Base-by-base conservation (phyloP, 495 filamentous ascomycete genomes). In the Tirmania nivea region DNA sequence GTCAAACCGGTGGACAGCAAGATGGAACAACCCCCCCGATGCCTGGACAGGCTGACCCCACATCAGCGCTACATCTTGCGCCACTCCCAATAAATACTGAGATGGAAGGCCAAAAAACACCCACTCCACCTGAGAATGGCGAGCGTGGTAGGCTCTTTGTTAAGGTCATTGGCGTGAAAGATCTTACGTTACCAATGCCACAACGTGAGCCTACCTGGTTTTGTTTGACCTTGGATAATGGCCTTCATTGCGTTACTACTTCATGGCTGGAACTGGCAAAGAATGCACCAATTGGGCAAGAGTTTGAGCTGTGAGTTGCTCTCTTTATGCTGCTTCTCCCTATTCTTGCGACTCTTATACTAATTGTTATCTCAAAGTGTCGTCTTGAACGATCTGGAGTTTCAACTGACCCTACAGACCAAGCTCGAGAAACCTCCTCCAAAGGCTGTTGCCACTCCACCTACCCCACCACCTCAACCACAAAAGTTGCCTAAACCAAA, bases 141-240 rank as follows among this genome's bases (percentile, higher is more conserved):
- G 90, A 97, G 70, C 69, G 89, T 59, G 90, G 90, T n/a, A 71
- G 92, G 55, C 70, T 97, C 2, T 96, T 97, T 63, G 87, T 96
- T 36, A 97, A 97, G 69, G 90, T 97, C 34, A 80, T 96, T 59
- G 87, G 90, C 16, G 84, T 95, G 19, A 96, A 96, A 63, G 87
- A 95, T 57, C 72, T 96, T 19, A 87, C 93, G 60, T 70, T 97
- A 36, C 90, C 92, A 10, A 66, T 97, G 19, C 90, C 90, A 8
- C 83, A 78, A 69, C 86, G 88, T 93, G 87, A 96, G 68, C 80
- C 83, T 53, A 84, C 84, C 6, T 86, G 84, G 69, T 97, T 97
- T 69, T 81, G 86, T 50, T 73, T 97, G 9, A 97, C 90, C 1
- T 75, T 97, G 21, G 90, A 97, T 68, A 97, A 97, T 60, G 90